Conservation (phyloP, 805 yeast species). For the Limtongozyma cylindracea region DNA sequence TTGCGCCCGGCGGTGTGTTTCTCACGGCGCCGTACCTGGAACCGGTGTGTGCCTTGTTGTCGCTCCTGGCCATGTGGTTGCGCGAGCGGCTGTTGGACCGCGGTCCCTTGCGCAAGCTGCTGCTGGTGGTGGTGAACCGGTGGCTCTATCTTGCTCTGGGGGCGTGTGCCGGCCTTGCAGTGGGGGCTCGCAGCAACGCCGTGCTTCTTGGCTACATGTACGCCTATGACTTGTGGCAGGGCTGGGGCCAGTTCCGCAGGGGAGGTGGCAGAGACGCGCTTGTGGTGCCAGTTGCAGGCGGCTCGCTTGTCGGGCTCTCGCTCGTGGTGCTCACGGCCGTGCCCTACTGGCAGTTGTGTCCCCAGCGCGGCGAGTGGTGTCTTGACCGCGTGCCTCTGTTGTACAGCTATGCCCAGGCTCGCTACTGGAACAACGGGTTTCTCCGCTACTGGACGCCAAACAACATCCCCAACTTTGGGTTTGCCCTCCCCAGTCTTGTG, state of each 20-base stretch:
- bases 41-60: constrained; percentile 32
- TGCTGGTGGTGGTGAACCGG: constrained; percentile 10
- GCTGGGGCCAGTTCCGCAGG: too few relatives aligned
- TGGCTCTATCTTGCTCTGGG: too few relatives aligned
- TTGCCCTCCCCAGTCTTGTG: constrained; percentile 44
- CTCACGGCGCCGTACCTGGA: constrained; percentile 57
- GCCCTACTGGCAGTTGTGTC: constrained; percentile 41
- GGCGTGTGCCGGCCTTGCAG: constrained; percentile 26
- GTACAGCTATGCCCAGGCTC: constrained; percentile 42
- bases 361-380: constrained; percentile 66
- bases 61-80: constrained; percentile 27
- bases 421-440: constrained; percentile 76
- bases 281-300: constrained; percentile 19
- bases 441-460: constrained; percentile 59
- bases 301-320: constrained; percentile 21
- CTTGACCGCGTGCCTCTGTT: constrained; percentile 24
- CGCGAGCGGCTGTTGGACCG: constrained; percentile 12
- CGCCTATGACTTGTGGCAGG: constrained; percentile 22
- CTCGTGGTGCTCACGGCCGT: constrained; percentile 19
- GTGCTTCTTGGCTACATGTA: constrained; percentile 46
- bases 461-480: constrained; percentile 61
- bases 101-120: constrained; percentile 1
- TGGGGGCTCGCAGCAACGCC: constrained; percentile 53
- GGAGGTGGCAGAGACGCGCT: too few relatives aligned
- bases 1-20: constrained; percentile 70